Conservation (phyloP, 1,284 basidiomycete species). For the Rhodotorula sp. region DNA sequence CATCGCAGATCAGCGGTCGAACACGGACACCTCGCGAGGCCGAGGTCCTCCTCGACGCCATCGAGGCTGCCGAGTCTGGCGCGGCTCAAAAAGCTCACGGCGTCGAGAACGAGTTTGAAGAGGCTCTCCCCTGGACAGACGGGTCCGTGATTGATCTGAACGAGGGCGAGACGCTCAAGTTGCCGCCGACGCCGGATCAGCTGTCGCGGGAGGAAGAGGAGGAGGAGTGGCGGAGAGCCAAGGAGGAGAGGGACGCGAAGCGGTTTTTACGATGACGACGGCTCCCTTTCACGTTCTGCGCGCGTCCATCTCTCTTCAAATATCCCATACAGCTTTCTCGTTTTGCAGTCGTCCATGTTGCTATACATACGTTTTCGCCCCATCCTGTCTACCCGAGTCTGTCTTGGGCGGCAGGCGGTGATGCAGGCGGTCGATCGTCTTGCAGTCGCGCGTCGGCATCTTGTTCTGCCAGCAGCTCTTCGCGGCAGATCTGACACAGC, state of each 20-base stretch:
- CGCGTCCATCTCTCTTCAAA: neutral
- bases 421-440: too few relatives aligned
- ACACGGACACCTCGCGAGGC: constrained; percentile 53
- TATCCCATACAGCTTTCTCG: neutral
- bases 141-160: constrained; percentile 31
- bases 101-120: constrained; percentile 38
- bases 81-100: constrained; percentile 52
- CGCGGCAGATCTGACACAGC: constrained; percentile 30
- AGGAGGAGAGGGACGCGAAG: constrained; percentile 13
- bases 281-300: neutral
- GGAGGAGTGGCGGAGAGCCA: constrained; percentile 34
- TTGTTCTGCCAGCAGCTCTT: constrained; percentile 13
- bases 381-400: too few relatives aligned
- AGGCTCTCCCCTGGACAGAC: constrained; percentile 26
- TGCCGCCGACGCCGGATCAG: constrained; percentile 53
- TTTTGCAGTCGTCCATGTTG: neutral
- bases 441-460: neutral
- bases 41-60: constrained; percentile 50
- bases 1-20: constrained; percentile 45
- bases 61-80: constrained; percentile 57
- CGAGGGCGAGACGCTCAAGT: constrained; percentile 52
- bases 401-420: too few relatives aligned
- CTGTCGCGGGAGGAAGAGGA: constrained; percentile 49
- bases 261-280: constrained; percentile 18
- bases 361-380: neutral